Conservation (phyloP, 495 filamentous ascomycete species). For the Podospora pseudoanserina region DNA sequence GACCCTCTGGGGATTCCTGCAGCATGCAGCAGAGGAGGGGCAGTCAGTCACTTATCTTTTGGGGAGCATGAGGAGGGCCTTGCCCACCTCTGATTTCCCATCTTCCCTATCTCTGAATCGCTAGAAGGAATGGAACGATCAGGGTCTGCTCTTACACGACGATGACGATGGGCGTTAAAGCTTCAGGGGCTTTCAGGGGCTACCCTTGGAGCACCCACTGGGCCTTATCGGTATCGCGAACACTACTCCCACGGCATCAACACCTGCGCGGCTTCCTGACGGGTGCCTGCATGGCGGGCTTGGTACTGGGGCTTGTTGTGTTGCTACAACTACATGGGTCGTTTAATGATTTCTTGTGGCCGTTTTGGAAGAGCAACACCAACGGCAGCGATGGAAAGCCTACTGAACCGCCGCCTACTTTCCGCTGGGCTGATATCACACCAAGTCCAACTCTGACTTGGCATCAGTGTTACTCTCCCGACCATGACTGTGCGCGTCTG, state of each 20-base stretch:
- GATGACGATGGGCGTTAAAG: background rate
- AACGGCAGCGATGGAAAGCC: background rate
- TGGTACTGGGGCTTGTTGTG: background rate
- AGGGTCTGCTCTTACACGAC: background rate
- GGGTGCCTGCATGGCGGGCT: background rate
- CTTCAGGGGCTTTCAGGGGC: background rate
- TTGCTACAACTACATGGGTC: background rate
- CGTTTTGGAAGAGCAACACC: background rate
- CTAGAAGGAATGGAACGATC: background rate
- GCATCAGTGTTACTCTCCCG: constrained; percentile 31
- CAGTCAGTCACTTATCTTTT: background rate
- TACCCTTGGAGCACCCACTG: background rate
- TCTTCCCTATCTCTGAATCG: background rate
- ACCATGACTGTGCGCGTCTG: constrained; percentile 41
- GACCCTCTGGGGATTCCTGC: background rate
- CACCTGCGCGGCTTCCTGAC: background rate
- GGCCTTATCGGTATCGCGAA: background rate
- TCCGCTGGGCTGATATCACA: constrained; percentile 34
- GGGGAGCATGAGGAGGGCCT: background rate
- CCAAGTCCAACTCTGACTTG: constrained; percentile 34
- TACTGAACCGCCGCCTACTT: constrained; percentile 3
- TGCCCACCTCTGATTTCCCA: background rate
- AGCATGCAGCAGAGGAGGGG: background rate
- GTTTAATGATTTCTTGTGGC: background rate
- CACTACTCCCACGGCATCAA: background rate